These are phyloP conservation scores for Schizochytrium sp. DNA, from an alignment of 108 stramenopile species.

Conservation along the genomic window DNA sequence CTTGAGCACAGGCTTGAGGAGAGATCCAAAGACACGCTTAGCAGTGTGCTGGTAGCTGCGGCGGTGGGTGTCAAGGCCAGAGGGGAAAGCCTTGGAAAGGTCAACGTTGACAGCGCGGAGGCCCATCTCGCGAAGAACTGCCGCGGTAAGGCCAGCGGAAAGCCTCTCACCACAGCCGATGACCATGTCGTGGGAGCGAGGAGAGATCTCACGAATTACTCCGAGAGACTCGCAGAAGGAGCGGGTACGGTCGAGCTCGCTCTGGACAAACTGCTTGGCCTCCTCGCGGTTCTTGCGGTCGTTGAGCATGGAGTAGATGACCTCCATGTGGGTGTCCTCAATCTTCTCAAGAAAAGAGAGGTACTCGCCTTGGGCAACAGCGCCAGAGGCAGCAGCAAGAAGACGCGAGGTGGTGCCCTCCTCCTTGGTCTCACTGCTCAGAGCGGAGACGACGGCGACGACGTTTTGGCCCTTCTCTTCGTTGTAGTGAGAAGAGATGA, in stretches of 20 bases:
- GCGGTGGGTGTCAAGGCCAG: slow-evolving; percentile 54
- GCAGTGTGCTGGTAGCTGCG: slow-evolving; percentile 57
- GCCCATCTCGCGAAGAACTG: slow-evolving; percentile 58
- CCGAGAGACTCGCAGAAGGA: slow-evolving; percentile 59
- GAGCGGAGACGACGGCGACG: slow-evolving; percentile 57
- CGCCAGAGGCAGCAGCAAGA: slow-evolving; percentile 15
- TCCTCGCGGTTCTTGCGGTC: slow-evolving; percentile 32
- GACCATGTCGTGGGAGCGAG: slow-evolving; percentile 56
- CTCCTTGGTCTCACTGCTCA: slow-evolving; percentile 59
- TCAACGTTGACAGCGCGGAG: slow-evolving; percentile 37
- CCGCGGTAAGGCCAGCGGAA: slow-evolving; percentile 20
- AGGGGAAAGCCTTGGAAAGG: slow-evolving; percentile 51
- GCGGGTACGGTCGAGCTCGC: slow-evolving; percentile 55
- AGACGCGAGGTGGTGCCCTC: slow-evolving; percentile 56
- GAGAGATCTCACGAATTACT: slow-evolving; percentile 53
- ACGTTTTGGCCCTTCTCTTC: slow-evolving; percentile 46
- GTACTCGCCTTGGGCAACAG: slow-evolving; percentile 49
- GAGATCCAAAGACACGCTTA: slow-evolving; percentile 42
- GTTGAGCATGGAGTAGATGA: slow-evolving; percentile 56
- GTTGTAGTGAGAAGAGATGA: slow-evolving; percentile 57
- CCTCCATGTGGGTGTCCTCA: slow-evolving; percentile 56
- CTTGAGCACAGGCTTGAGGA: slow-evolving; percentile 59
- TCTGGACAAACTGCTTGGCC: slow-evolving; percentile 46
- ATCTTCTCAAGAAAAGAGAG: slow-evolving; percentile 57
- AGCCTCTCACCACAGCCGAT: slow-evolving; percentile 54